A percentile compares a stretch with the other conserved stretches of the same genome.
Evolutionary conservation across 2,329 filamentous ascomycete genomes (phyloP).

Genomic region (Fusarium concolor): DNA sequence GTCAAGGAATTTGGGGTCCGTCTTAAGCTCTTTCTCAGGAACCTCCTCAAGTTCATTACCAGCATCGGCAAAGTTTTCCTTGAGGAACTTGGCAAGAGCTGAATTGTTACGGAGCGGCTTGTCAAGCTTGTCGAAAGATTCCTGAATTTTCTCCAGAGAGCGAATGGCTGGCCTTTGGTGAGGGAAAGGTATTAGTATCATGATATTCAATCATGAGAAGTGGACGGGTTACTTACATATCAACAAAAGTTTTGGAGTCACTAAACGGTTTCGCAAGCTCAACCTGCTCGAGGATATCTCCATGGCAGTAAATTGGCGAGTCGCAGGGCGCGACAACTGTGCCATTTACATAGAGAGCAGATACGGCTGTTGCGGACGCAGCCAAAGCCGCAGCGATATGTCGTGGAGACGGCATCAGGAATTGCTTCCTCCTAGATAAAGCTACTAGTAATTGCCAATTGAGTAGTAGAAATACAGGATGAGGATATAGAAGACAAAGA

Average conservation of each 20-base stretch:
- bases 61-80: constrained; percentile 71
- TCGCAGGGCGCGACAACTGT: constrained; percentile 72
- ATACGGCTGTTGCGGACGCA: constrained; percentile 46
- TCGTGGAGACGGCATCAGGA: constrained; percentile 45
- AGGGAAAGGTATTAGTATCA: constrained; percentile 18
- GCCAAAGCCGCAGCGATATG: constrained; percentile 46
- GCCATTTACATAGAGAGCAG: constrained; percentile 69
- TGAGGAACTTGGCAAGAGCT: constrained; percentile 70
- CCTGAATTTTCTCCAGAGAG: constrained; percentile 69
- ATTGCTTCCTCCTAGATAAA: neutral
- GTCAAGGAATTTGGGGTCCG: constrained; percentile 68
- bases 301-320: constrained; percentile 75
- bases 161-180: constrained; percentile 66
- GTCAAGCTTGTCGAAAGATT: constrained; percentile 68
- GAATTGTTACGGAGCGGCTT: constrained; percentile 73
- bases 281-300: constrained; percentile 70
- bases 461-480: neutral
- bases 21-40: constrained; percentile 61
- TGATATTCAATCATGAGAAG: neutral
- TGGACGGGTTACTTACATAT: constrained; percentile 63
- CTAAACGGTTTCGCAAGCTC: constrained; percentile 72
- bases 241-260: constrained; percentile 78
- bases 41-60: constrained; percentile 71
- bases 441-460: constrained; percentile 7
- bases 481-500: neutral